Evolutionary conservation across 1,284 basidiomycete species (phyloP).

Genomic region (Heterobasidion parviporum): DNA sequence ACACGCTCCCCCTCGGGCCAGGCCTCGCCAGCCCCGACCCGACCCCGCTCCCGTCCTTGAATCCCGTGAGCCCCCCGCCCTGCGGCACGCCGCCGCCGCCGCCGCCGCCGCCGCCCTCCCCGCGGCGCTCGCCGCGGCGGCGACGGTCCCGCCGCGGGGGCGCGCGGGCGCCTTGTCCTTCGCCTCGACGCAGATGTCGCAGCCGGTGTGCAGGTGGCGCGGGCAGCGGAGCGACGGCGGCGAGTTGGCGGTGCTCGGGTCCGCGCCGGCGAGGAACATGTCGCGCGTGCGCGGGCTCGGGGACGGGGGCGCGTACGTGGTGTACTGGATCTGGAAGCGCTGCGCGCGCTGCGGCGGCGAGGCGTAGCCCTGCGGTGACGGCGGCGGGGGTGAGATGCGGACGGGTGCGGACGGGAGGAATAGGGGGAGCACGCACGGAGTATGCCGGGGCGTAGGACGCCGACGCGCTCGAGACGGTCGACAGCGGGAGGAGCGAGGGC

Average conservation of each 20-base stretch:
- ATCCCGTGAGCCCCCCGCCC: conserved; percentile 54
- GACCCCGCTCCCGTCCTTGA: conserved; percentile 62
- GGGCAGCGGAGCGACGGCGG: conserved; percentile 60
- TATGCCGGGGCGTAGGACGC: background rate
- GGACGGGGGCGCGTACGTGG: conserved; percentile 7
- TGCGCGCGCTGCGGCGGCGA: conserved; percentile 7
- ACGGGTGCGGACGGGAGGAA: background rate
- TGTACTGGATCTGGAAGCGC: conserved; percentile 6
- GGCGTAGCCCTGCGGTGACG: conserved; percentile 5
- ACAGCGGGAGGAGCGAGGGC: conserved; percentile 24
- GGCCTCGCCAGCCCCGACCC: conserved; percentile 57
- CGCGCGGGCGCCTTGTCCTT: conserved; percentile 20
- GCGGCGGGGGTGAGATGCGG: background rate
- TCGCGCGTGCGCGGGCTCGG: conserved; percentile 36
- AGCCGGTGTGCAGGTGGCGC: conserved; percentile 60
- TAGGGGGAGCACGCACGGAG: conserved; percentile 4
- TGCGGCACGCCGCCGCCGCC: conserved; percentile 6
- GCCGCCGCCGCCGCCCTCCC: conserved; percentile 9
- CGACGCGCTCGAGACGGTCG: conserved; percentile 25
- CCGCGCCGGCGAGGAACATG: conserved; percentile 53
- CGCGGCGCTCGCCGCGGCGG: conserved; percentile 14
- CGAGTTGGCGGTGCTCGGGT: conserved; percentile 53
- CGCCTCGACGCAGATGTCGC: conserved; percentile 64
- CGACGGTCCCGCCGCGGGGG: conserved; percentile 13
- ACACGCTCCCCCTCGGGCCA: conserved; percentile 41